Evolutionary conservation across 768 basidiomycete genomes (phyloP).

Genomic region (Russula brevipes): DNA sequence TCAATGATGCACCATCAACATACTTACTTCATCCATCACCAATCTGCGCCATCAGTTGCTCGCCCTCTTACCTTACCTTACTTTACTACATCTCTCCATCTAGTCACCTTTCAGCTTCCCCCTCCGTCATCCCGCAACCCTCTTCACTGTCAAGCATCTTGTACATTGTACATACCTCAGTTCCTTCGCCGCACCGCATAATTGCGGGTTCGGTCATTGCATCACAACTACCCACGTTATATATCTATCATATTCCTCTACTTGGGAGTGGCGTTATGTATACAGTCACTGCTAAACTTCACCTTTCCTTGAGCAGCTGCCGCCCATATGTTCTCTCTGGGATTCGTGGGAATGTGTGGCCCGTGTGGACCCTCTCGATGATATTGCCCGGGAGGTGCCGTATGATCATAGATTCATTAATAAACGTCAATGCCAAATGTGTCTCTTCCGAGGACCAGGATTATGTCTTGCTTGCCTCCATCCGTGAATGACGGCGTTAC

Average conservation of each 20-base stretch:
- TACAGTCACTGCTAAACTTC: not conserved
- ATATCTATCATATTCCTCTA: slow-evolving; percentile 12
- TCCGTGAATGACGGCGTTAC: not conserved
- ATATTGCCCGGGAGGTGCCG: not conserved
- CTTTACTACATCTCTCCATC: not conserved
- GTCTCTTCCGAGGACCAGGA: not conserved
- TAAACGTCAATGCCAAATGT: not conserved
- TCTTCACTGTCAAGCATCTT: slow-evolving; percentile 8
- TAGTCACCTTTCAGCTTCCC: not conserved
- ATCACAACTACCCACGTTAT: slow-evolving; percentile 2
- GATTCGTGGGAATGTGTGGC: not conserved
- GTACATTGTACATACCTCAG: slow-evolving; percentile 3
- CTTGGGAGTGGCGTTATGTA: slow-evolving; percentile 11
- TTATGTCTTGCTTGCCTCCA: not conserved
- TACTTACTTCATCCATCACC: slow-evolving; percentile 13
- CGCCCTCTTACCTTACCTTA: not conserved
- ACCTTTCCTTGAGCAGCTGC: not conserved
- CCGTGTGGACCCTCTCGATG: not conserved
- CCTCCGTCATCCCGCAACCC: not conserved
- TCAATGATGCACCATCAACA: slow-evolving; percentile 1
- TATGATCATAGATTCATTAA: not conserved
- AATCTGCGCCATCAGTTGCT: not conserved
- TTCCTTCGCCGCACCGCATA: not conserved
- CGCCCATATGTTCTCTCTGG: not conserved
- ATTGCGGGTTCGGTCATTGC: not conserved